These are phyloP conservation scores for Myriosclerotinia duriaeana DNA, from an alignment of 2,329 filamentous ascomycete genomes.

Conservation along the genomic window DNA sequence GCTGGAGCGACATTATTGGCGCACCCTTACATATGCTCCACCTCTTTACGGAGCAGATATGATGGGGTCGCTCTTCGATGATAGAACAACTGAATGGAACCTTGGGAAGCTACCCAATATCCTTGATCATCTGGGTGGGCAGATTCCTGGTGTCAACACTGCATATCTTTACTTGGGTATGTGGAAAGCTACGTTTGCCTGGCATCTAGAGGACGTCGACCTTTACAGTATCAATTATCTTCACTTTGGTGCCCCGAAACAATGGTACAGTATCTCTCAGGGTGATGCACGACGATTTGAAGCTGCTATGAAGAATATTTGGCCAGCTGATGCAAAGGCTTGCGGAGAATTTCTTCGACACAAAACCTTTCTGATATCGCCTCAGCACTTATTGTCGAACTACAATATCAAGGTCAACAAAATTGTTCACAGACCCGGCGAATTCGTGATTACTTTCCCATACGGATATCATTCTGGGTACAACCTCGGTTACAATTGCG, in stretches of 20 bases:
- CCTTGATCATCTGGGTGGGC: slow-evolving; percentile 88
- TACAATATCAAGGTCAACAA: slow-evolving; percentile 97
- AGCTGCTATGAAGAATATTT: slow-evolving; percentile 90
- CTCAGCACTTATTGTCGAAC: slow-evolving; percentile 78
- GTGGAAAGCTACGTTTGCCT: slow-evolving; percentile 99
- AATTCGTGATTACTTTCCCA: slow-evolving; percentile 97
- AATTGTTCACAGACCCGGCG: slow-evolving; percentile 90
- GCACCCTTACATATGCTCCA: slow-evolving; percentile 89
- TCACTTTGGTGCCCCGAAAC: slow-evolving; percentile 96
- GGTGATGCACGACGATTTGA: slow-evolving; percentile 91
- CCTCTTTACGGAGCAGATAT: slow-evolving; percentile 96
- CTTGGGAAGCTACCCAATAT: slow-evolving; percentile 92
- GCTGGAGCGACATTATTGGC: slow-evolving; percentile 94
- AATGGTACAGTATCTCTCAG: slow-evolving; percentile 99
- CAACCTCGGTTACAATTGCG: slow-evolving; percentile 97
- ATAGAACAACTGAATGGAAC: slow-evolving; percentile 83
- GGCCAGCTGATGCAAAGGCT: slow-evolving; percentile 91
- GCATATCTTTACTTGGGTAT: slow-evolving; percentile 97
- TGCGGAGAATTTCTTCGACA: slow-evolving; percentile 95
- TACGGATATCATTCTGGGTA: slow-evolving; percentile 99
- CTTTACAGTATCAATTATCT: slow-evolving; percentile 99
- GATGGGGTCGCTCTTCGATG: slow-evolving; percentile 91
- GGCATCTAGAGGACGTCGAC: slow-evolving; percentile 98
- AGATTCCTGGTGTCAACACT: slow-evolving; percentile 96
- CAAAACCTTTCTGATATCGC: slow-evolving; percentile 96